These are phyloP conservation scores for Hansenula sp. DNA, from an alignment of 1,139 yeast species.

Conservation along the genomic window DNA sequence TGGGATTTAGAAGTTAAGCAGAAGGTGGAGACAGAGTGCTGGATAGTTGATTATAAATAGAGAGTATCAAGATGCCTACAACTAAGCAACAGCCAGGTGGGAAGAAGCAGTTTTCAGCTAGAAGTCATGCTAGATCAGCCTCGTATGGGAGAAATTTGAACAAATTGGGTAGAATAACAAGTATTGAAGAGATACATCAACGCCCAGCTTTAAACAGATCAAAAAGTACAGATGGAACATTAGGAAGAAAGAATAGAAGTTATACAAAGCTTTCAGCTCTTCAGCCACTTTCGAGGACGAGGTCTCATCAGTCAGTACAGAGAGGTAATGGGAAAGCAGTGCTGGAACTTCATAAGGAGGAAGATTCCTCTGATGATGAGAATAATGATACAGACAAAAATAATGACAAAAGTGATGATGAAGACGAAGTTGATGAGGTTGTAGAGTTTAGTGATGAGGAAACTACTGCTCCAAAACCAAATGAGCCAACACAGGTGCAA, in stretches of 20 bases:
- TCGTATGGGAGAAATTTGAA: conserved; percentile 22
- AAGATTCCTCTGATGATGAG: conserved; percentile 19
- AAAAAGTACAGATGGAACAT: conserved; percentile 17
- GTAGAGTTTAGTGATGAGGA: conserved; percentile 31
- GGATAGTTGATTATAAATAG: neutral
- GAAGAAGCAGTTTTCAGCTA: conserved; percentile 21
- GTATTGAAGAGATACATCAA: conserved; percentile 12
- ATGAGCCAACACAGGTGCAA: conserved; percentile 1
- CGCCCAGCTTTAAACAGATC: conserved; percentile 19
- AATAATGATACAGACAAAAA: conserved; percentile 24
- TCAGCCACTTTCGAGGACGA: conserved; percentile 18
- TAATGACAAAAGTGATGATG: conserved; percentile 25
- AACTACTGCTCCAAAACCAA: conserved; percentile 2
- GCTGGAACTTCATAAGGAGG: conserved; percentile 17
- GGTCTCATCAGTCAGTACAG: conserved; percentile 15
- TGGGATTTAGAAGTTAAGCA: too few species aligned
- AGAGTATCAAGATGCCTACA: conserved; percentile 8
- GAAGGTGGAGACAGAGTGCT: too few species aligned
- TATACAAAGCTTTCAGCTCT: conserved; percentile 16
- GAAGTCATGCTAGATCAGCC: conserved; percentile 19
- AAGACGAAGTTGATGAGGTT: conserved; percentile 34
- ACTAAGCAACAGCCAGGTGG: conserved; percentile 6
- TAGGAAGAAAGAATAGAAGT: conserved; percentile 13
- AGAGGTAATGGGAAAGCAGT: conserved; percentile 9
- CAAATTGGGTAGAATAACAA: conserved; percentile 17